Conservation (phyloP, 2,329 filamentous ascomycete species). For the Periconia sp. region DNA sequence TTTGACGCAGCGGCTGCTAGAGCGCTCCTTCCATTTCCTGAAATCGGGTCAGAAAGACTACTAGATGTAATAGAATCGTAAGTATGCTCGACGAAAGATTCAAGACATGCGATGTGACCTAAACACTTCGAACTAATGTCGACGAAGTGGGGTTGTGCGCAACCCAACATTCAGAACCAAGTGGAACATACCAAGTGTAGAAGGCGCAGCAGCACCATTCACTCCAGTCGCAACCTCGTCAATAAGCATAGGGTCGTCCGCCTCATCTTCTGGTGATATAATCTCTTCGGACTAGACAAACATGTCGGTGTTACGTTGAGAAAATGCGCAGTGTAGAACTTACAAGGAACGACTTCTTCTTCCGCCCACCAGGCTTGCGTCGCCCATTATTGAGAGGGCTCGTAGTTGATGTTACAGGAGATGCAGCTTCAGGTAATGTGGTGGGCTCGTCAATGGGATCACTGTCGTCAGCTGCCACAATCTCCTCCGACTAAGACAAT, state of each 20-base stretch:
- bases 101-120: too few relatives aligned
- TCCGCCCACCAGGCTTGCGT: slow-evolving; percentile 33
- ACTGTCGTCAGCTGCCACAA: slow-evolving; percentile 37
- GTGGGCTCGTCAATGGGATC: slow-evolving; percentile 20
- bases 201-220: slow-evolving; percentile 25
- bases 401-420: slow-evolving; percentile 17
- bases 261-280: slow-evolving; percentile 37
- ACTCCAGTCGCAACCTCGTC: slow-evolving; percentile 20
- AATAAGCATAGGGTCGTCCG: slow-evolving; percentile 29
- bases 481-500: slow-evolving; percentile 33
- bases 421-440: slow-evolving; percentile 3
- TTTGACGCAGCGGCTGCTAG: too few relatives aligned
- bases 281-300: slow-evolving; percentile 32
- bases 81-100: too few relatives aligned
- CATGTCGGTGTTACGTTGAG: slow-evolving; percentile 5
- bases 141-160: slow-evolving; percentile 12
- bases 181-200: slow-evolving; percentile 33
- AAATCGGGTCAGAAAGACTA: too few relatives aligned
- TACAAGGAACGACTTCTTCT: slow-evolving; percentile 40
- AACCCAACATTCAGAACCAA: slow-evolving; percentile 8
- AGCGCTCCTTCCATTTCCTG: too few relatives aligned
- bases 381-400: slow-evolving; percentile 23
- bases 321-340: slow-evolving; percentile 10
- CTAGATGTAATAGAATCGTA: too few relatives aligned
- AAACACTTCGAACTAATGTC: neutral